Conservation (phyloP, 2,329 filamentous ascomycete genomes). For the Colletotrichum sp. region DNA sequence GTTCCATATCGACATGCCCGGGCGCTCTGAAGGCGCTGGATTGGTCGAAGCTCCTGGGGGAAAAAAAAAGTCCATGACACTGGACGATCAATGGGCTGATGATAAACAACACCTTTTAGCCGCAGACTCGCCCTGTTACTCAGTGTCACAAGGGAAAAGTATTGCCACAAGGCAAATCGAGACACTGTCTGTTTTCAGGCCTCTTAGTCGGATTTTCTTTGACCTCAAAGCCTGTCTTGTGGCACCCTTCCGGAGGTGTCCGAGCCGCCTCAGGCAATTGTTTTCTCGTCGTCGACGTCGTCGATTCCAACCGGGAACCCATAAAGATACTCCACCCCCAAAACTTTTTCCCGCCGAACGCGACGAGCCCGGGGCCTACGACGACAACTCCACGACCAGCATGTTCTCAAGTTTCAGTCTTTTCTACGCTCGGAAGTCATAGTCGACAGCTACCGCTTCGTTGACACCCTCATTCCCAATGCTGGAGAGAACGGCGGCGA, state of each 20-base stretch:
- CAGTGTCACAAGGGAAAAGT: neutral
- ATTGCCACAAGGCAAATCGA: neutral
- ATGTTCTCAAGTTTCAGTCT: neutral
- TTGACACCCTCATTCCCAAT: slow-evolving; percentile 39
- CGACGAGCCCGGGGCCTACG: neutral
- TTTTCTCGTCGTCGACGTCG: slow-evolving; percentile 2
- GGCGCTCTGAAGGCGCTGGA: neutral
- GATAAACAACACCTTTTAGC: neutral
- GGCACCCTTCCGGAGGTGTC: neutral
- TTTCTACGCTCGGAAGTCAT: neutral
- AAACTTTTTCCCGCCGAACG: neutral
- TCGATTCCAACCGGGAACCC: neutral
- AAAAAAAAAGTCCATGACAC: neutral
- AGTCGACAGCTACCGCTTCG: neutral
- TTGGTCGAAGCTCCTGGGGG: slow-evolving; percentile 2
- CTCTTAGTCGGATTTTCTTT: neutral
- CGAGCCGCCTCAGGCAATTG: neutral
- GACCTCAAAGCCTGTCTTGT: neutral
- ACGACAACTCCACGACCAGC: neutral
- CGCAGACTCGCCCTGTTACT: neutral
- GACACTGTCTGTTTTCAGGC: neutral
- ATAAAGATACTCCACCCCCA: slow-evolving; percentile 1
- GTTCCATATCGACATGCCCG: neutral
- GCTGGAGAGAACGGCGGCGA: slow-evolving; percentile 63
- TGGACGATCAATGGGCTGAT: slow-evolving; percentile 1